Evolutionary conservation across 2,329 filamentous ascomycete genomes (phyloP), one percentile per base, ranked within the genome.

Genomic region (Penicillium aurantiogriseum): DNA sequence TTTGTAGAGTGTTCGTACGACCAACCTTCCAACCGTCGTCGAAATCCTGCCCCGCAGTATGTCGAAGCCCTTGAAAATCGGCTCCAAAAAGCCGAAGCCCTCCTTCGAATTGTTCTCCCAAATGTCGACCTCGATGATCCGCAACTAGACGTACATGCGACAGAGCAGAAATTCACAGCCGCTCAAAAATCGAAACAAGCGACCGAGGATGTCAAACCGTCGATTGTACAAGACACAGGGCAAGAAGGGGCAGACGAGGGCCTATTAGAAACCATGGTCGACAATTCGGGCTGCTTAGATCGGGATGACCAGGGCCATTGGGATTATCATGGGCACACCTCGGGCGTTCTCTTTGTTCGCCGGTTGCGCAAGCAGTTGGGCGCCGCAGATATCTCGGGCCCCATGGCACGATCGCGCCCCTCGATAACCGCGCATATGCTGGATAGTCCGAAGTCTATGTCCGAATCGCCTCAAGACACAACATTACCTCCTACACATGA

Each of bases 291-390:
- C 36, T 90, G 92, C 71, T 82, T 99, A 19, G 93, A 97, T 68
- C 82, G 97, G 35, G 92, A 96, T 67, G 93, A 97, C 65, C 86
- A 88, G 67, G 93, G 93, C 42, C 87, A 94, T 66, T 96, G 92
- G 87, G 92, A 97, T 74, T 99, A 96, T 68, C 91, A 96, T 70
- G 94, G 94, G 47, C 89, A 90, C 62, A 97, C 93, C 0, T 97
- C 94, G 0, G 92, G 93, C 3, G 84, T 92, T 43, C 91, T 93
- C 61, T 99, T 97, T 72, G 83, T 97, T 66, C 85, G 86, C 62
- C 87, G 90, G 54, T 88, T 99, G 83, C 88, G 91, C 67, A 90
- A 95, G 68, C 89, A 96, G 69, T 90, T 97, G 64, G 88, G 90
- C 47, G 88, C 67, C 76, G 74, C 67, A 70, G 84, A 60, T 81